Conservation (phyloP, 768 basidiomycete species). For the Termitomyces titanicus region DNA sequence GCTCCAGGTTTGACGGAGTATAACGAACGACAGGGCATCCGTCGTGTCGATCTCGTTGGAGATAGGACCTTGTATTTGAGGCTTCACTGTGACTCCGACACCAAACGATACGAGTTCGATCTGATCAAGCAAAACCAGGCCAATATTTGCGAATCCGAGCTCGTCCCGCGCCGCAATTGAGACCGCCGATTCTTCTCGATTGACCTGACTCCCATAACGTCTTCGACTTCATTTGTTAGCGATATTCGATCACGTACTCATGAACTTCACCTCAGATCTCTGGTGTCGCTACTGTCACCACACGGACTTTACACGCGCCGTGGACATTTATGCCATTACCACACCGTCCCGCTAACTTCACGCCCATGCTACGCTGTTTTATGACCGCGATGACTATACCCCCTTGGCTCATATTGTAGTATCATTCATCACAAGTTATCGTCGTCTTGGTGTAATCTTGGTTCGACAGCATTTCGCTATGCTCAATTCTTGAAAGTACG, state of each 20-base stretch:
- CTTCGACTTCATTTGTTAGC: not conserved
- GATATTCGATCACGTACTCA: not conserved
- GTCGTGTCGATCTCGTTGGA: conserved; percentile 52
- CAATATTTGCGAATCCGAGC: not conserved
- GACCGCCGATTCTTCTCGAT: not conserved
- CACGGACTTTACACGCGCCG: not conserved
- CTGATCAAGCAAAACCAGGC: not conserved
- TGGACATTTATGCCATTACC: not conserved
- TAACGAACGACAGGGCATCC: conserved; percentile 45
- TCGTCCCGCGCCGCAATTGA: not conserved
- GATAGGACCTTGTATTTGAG: conserved; percentile 54
- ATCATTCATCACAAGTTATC: not conserved
- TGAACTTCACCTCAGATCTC: not conserved
- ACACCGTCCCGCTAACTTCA: not conserved
- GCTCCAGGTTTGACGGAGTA: conserved; percentile 35
- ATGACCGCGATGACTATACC: not conserved
- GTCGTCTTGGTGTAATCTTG: conserved; percentile 1
- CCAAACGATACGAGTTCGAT: conserved; percentile 5
- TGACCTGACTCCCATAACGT: not conserved
- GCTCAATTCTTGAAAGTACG: not conserved
- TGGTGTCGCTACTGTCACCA: not conserved
- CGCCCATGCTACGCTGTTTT: not conserved
- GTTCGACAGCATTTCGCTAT: not conserved
- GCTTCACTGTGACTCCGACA: conserved; percentile 21
- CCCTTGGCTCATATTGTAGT: not conserved